A percentile compares a stretch with the other conserved stretches of the same genome.
These are phyloP conservation scores for Beauveria brongniartii DNA, from an alignment of 2,329 filamentous ascomycete species.

Conservation along the genomic window DNA sequence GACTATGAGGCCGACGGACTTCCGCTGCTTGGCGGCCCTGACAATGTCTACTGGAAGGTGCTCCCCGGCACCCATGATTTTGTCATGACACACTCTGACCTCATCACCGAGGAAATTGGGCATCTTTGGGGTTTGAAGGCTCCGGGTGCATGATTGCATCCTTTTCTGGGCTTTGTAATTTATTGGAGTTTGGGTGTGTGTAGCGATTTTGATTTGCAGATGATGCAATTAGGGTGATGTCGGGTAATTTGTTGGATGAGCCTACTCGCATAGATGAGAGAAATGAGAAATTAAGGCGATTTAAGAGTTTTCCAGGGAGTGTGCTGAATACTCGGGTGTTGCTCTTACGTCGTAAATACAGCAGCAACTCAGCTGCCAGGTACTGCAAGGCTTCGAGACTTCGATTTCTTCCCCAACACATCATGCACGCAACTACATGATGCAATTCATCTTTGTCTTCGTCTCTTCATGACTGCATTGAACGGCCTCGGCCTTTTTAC, in stretches of 20 bases:
- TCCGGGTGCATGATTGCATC: neutral
- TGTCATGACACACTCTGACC: constrained; percentile 45
- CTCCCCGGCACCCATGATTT: constrained; percentile 53
- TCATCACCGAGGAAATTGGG: constrained; percentile 38
- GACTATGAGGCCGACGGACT: constrained; percentile 43
- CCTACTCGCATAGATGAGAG: neutral
- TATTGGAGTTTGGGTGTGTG: neutral
- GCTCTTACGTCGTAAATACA: too few relatives aligned
- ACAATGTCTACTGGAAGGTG: constrained; percentile 41
- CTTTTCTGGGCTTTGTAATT: neutral
- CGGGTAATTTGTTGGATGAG: neutral
- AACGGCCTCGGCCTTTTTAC: too few relatives aligned
- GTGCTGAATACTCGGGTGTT: too few relatives aligned
- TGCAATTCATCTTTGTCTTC: neutral
- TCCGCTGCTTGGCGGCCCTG: constrained; percentile 41
- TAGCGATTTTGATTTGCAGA: neutral
- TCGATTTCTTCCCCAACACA: too few relatives aligned
- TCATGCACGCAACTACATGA: too few relatives aligned
- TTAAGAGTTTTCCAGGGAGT: too few relatives aligned
- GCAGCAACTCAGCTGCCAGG: too few relatives aligned
- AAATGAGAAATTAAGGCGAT: too few relatives aligned
- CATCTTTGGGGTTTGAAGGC: constrained; percentile 33
- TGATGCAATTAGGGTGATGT: neutral
- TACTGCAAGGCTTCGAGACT: too few relatives aligned
- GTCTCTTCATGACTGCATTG: neutral